A percentile compares a stretch with the other conserved stretches of the same genome.
Conservation (phyloP, 176 grass and related monocot species). For the Tillandsia fasciculata region DNA sequence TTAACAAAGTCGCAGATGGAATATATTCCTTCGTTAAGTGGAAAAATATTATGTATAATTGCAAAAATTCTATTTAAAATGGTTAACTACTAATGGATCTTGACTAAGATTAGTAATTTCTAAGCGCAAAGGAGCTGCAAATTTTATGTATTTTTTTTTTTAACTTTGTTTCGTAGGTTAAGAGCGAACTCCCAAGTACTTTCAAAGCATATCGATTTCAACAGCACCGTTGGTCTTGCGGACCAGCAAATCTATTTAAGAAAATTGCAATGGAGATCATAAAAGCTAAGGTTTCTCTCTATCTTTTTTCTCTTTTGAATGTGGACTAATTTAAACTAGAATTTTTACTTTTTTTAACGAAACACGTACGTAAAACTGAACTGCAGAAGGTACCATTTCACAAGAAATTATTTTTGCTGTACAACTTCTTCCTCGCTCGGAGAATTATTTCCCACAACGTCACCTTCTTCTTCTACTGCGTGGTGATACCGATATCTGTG, state of each 20-base stretch:
- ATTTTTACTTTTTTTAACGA: background rate
- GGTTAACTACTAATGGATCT: background rate
- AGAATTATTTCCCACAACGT: slow-evolving; percentile 31
- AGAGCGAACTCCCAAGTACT: slow-evolving; percentile 45
- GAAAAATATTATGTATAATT: no score
- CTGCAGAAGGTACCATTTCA: slow-evolving; percentile 33
- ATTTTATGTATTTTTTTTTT: background rate
- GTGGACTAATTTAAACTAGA: background rate
- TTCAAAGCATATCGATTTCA: slow-evolving; percentile 44
- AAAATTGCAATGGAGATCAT: slow-evolving; percentile 29
- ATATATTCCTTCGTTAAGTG: no score
- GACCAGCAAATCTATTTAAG: slow-evolving; percentile 31
- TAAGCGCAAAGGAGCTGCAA: background rate
- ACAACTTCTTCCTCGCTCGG: slow-evolving; percentile 33
- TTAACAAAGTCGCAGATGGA: no score
- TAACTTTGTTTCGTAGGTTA: slow-evolving; percentile 14
- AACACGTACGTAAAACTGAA: no score
- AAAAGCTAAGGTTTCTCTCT: slow-evolving; percentile 19
- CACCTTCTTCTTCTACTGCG: slow-evolving; percentile 44
- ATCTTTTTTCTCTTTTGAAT: background rate
- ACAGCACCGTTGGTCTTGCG: slow-evolving; percentile 47
- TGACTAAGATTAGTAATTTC: background rate
- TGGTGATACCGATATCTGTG: slow-evolving; percentile 35
- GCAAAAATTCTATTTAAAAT: background rate
- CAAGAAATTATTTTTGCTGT: slow-evolving; percentile 40